Percentiles rank a stretch among this genome's conserved stretches.
Evolutionary conservation across 495 filamentous ascomycete genomes (phyloP).

Genomic region (Daldinia concentrica): DNA sequence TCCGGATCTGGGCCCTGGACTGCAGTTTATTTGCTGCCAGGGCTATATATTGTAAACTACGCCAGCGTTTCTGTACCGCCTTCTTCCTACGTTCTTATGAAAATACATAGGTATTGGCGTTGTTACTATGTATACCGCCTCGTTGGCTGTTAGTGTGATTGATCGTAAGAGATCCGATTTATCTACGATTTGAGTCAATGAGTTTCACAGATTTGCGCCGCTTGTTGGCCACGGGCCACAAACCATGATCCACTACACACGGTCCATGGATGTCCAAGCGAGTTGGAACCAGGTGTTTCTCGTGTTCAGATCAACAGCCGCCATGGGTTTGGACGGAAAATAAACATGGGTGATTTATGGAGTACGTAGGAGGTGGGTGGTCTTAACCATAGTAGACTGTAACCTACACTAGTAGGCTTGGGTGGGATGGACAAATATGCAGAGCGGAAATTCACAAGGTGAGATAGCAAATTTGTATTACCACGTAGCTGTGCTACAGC

Average conservation of each 20-base stretch:
- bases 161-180: conserved; percentile 22
- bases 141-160: neutral
- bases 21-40: conserved; percentile 13
- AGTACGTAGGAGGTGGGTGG: neutral
- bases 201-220: conserved; percentile 30
- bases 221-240: conserved; percentile 9
- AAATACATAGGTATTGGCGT: neutral
- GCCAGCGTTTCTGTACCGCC: neutral
- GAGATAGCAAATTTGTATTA: conserved; percentile 1
- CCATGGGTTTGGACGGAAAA: conserved; percentile 17
- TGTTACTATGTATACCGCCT: neutral
- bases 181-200: conserved; percentile 15
- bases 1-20: conserved; percentile 25
- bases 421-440: conserved; percentile 4
- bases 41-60: neutral
- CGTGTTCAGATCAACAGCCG: conserved; percentile 28
- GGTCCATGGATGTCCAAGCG: conserved; percentile 26
- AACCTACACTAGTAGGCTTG: conserved; percentile 2
- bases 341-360: conserved; percentile 11
- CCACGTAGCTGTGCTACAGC: conserved; percentile 2
- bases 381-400: conserved; percentile 7
- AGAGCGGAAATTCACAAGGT: neutral
- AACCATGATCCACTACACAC: conserved; percentile 16
- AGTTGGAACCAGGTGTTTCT: conserved; percentile 31
- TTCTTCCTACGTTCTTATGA: neutral